phyloP scores from a whole-genome alignment of 1,139 yeast genomes.

The Pichia sp. region DNA sequence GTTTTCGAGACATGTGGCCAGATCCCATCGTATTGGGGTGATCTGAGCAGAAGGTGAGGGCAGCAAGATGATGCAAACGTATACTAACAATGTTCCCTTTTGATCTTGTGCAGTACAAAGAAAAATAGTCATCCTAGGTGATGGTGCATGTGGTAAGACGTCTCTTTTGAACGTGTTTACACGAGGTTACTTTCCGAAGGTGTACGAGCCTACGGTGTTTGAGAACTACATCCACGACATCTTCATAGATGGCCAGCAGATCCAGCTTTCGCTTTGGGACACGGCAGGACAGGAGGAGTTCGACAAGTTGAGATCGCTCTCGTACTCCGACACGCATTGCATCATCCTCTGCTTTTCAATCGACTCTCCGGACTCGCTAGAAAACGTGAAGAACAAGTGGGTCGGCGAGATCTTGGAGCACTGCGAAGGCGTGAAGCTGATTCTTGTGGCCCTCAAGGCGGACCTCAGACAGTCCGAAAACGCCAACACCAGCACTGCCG shows the following conservation, averaged over 20 bases:
- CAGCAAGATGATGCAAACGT: no score
- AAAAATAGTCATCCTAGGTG: conserved; percentile 93
- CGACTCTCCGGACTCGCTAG: conserved; percentile 90
- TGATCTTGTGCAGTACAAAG: conserved; percentile 51
- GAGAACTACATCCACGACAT: conserved; percentile 97
- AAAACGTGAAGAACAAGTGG: conserved; percentile 94
- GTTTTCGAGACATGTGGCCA: neutral
- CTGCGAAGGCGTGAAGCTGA: conserved; percentile 93
- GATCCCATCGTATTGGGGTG: neutral
- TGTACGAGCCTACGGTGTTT: conserved; percentile 96
- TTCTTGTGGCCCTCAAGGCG: conserved; percentile 89
- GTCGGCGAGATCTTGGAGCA: conserved; percentile 95
- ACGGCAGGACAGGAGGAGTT: conserved; percentile 99
- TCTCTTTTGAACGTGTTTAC: conserved; percentile 93
- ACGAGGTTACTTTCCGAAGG: conserved; percentile 96
- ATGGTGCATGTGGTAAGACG: conserved; percentile 95
- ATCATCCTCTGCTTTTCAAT: conserved; percentile 95
- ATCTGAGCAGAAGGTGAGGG: neutral
- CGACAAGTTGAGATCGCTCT: conserved; percentile 82
- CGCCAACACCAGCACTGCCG: conserved; percentile 13
- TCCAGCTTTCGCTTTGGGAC: conserved; percentile 93
- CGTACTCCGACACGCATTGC: conserved; percentile 93
- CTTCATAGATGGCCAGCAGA: conserved; percentile 89
- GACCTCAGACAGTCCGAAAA: conserved; percentile 64
- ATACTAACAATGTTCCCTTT: neutral